Percentiles rank a stretch among this genome's conserved stretches.
Conservation (phyloP, 1,284 basidiomycete species). For the Cryptococcus sp. region DNA sequence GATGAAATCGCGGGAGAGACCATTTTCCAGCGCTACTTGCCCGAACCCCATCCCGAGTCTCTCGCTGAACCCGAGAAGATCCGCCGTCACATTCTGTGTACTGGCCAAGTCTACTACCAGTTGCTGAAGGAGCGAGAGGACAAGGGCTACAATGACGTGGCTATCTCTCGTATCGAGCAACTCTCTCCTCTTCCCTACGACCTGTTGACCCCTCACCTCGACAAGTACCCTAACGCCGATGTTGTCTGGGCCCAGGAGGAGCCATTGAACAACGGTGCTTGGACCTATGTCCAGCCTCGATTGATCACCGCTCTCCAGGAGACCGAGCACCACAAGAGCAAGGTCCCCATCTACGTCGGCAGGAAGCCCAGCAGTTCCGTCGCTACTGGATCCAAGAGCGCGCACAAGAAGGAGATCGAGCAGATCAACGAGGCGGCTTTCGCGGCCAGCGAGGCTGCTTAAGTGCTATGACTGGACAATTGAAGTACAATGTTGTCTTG, state of each 20-base stretch:
- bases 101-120: slow-evolving; percentile 91
- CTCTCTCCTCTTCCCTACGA: slow-evolving; percentile 96
- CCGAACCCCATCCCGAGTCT: slow-evolving; percentile 72
- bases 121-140: slow-evolving; percentile 87
- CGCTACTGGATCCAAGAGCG: slow-evolving; percentile 59
- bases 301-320: slow-evolving; percentile 74
- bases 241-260: slow-evolving; percentile 84
- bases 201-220: slow-evolving; percentile 82
- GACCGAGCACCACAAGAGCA: slow-evolving; percentile 86
- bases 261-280: slow-evolving; percentile 89
- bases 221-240: slow-evolving; percentile 93
- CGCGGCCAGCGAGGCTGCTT: slow-evolving; percentile 4
- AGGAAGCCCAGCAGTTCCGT: slow-evolving; percentile 79
- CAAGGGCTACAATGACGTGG: slow-evolving; percentile 85
- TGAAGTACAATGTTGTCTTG: too few species aligned
- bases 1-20: slow-evolving; percentile 87
- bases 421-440: slow-evolving; percentile 62
- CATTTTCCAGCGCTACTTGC: slow-evolving; percentile 89
- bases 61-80: slow-evolving; percentile 83
- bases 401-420: slow-evolving; percentile 84
- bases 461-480: too few species aligned
- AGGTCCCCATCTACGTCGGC: slow-evolving; percentile 82
- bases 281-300: slow-evolving; percentile 89
- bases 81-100: slow-evolving; percentile 85
- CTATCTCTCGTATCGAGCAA: slow-evolving; percentile 93